These are phyloP conservation scores for Exserohilum rostratum DNA, from an alignment of 2,329 filamentous ascomycete genomes.

Conservation along the genomic window DNA sequence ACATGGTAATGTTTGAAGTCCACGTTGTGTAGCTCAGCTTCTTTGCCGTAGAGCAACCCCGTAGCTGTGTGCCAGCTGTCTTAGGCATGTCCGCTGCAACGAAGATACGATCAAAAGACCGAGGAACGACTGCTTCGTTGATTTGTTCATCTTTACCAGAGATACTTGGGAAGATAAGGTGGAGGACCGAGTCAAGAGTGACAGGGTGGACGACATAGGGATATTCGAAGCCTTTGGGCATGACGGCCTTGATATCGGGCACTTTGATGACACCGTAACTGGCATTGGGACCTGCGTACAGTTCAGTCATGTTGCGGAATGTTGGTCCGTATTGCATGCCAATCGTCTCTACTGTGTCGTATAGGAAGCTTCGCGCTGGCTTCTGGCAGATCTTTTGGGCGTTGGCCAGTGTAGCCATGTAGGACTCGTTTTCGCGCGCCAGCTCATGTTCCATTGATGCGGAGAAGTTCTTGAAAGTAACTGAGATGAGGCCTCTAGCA, in stretches of 20 bases:
- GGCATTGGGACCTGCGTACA: not conserved
- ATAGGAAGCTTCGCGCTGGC: conserved; percentile 9
- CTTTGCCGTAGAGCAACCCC: conserved; percentile 8
- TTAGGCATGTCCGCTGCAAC: conserved; percentile 1
- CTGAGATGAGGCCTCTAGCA: conserved; percentile 6
- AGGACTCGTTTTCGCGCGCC: not conserved
- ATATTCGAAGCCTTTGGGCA: conserved; percentile 10
- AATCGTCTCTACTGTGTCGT: conserved; percentile 10
- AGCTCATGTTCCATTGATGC: conserved; percentile 6
- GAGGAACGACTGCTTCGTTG: conserved; percentile 8
- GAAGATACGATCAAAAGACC: conserved; percentile 8
- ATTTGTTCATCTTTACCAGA: conserved; percentile 18
- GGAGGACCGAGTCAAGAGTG: conserved; percentile 11
- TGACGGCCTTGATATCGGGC: conserved; percentile 1
- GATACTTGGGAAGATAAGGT: conserved; percentile 11
- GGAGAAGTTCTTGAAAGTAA: conserved; percentile 3
- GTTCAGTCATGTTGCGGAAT: conserved; percentile 23
- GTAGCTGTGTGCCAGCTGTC: conserved; percentile 1
- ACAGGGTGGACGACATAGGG: conserved; percentile 8
- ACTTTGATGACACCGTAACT: conserved; percentile 10
- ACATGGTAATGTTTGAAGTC: conserved; percentile 8
- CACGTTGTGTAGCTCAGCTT: conserved; percentile 12
- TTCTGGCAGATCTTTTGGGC: conserved; percentile 2
- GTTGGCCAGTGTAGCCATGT: conserved; percentile 1
- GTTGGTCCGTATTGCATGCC: conserved; percentile 15